These are phyloP conservation scores for Lachnellula suecica DNA, from an alignment of 2,329 filamentous ascomycete species.

Conservation along the genomic window DNA sequence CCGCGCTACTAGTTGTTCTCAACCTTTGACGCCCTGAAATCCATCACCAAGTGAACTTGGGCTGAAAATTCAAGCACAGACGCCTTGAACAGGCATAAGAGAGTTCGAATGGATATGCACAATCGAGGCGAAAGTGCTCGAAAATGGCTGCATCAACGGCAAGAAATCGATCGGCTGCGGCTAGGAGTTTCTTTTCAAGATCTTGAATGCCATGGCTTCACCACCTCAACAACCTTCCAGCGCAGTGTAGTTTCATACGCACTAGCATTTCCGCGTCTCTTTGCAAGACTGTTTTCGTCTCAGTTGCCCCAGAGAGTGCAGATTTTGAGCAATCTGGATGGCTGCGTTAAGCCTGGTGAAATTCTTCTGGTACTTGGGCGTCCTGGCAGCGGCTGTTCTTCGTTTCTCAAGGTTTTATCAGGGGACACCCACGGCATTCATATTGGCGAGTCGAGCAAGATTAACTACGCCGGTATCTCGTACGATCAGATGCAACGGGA, in stretches of 20 bases:
- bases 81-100: too few species aligned
- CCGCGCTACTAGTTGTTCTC: too few species aligned
- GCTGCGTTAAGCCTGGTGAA: constrained; percentile 60
- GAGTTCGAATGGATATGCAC: not conserved
- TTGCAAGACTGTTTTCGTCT: not conserved
- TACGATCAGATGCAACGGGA: constrained; percentile 43
- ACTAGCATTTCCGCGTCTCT: not conserved
- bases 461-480: constrained; percentile 58
- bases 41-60: too few species aligned
- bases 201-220: constrained; percentile 13
- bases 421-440: constrained; percentile 53
- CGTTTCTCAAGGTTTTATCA: constrained; percentile 56
- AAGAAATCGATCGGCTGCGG: not conserved
- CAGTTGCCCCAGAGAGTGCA: constrained; percentile 3
- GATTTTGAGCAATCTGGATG: constrained; percentile 62
- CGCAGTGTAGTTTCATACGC: constrained; percentile 1
- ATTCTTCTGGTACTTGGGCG: constrained; percentile 57
- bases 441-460: constrained; percentile 44
- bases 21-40: too few species aligned
- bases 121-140: not conserved
- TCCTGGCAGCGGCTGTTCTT: constrained; percentile 58
- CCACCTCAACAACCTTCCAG: constrained; percentile 10
- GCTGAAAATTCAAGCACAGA: too few species aligned
- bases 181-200: constrained; percentile 12
- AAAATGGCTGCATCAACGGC: not conserved